phyloP scores from a whole-genome alignment of 345 rosid genomes.

The Noccaea bulbosa region DNA sequence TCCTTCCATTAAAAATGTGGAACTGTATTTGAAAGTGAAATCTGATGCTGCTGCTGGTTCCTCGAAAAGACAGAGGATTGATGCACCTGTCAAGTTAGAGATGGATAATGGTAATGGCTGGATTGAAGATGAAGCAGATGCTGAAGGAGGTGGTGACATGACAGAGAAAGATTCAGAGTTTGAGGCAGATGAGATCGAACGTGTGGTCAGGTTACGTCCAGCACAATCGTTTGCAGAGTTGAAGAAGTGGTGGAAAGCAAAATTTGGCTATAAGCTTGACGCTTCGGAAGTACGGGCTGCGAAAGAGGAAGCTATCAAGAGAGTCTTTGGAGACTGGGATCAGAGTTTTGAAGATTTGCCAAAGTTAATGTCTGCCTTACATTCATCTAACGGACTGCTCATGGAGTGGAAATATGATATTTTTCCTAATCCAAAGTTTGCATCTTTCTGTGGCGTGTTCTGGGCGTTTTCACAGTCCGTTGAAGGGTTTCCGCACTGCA shows the following conservation, averaged over 20 bases:
- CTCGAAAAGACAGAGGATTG: slow-evolving; percentile 2
- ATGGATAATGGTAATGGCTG: no score
- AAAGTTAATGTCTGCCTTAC: slow-evolving; percentile 16
- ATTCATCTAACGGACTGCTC: background rate
- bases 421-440: slow-evolving; percentile 22
- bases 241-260: background rate
- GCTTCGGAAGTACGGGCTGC: background rate
- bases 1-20: background rate
- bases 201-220: slow-evolving; percentile 11
- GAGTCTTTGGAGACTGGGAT: slow-evolving; percentile 18
- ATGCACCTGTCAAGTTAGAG: no score
- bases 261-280: background rate
- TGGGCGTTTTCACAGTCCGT: slow-evolving; percentile 32
- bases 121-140: no score
- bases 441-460: slow-evolving; percentile 12
- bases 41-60: background rate
- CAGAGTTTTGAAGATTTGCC: slow-evolving; percentile 2
- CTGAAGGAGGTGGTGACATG: no score
- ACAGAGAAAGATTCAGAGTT: background rate
- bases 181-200: slow-evolving; percentile 10
- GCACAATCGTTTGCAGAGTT: slow-evolving; percentile 13
- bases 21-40: slow-evolving; percentile 17
- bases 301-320: background rate
- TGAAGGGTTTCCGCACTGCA: slow-evolving; percentile 23
- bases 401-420: slow-evolving; percentile 13